phyloP scores from a whole-genome alignment of 2,329 filamentous ascomycete species.

The Colletotrichum euphorbiae region DNA sequence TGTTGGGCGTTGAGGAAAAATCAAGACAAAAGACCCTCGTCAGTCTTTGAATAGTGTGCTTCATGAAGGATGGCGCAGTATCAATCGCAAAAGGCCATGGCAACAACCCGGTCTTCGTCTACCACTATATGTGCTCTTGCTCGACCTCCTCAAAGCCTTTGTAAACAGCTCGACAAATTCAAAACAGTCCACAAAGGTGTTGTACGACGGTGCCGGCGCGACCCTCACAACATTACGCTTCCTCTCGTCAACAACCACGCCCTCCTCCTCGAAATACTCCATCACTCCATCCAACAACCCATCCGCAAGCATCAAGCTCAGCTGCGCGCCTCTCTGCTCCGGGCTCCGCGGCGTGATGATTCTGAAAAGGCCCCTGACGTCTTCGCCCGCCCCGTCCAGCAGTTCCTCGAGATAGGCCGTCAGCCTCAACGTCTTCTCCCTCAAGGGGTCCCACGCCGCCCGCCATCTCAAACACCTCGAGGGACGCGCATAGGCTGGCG shows the following conservation, averaged over 20 bases:
- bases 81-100: too few species aligned
- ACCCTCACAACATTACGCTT: slow-evolving; percentile 84
- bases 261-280: slow-evolving; percentile 69
- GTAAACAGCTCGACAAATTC: slow-evolving; percentile 47
- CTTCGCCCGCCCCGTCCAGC: slow-evolving; percentile 53
- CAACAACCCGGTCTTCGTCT: too few species aligned
- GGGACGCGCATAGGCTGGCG: slow-evolving; percentile 75
- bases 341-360: slow-evolving; percentile 76
- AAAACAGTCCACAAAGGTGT: slow-evolving; percentile 73
- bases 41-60: too few species aligned
- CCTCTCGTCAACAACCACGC: slow-evolving; percentile 82
- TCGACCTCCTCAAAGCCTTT: slow-evolving; percentile 40
- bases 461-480: slow-evolving; percentile 77
- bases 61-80: too few species aligned
- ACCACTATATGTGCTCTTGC: background rate
- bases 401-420: slow-evolving; percentile 79
- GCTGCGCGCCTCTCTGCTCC: slow-evolving; percentile 76
- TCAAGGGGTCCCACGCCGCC: slow-evolving; percentile 70
- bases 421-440: slow-evolving; percentile 73
- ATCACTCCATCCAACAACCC: slow-evolving; percentile 76
- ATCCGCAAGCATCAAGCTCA: slow-evolving; percentile 74
- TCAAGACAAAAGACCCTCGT: too few species aligned
- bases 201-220: slow-evolving; percentile 84
- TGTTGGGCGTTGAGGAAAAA: too few species aligned
- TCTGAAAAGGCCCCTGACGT: slow-evolving; percentile 54